phyloP scores from a whole-genome alignment of 2,329 filamentous ascomycete species.

The Anthostomella pinea region DNA sequence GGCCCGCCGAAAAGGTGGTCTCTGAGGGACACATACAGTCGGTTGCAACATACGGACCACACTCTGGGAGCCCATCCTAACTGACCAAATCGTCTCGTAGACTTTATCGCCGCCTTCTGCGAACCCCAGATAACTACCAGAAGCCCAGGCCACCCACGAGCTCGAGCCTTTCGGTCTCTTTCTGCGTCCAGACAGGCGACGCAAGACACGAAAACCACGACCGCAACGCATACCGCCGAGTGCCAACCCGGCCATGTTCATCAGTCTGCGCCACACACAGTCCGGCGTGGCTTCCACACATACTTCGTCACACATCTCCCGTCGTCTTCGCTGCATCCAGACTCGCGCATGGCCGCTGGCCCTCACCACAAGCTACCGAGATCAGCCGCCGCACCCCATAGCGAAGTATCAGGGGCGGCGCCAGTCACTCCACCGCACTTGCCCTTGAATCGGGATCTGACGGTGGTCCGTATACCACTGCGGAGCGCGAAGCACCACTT shows the following conservation, averaged over 20 bases:
- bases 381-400: slow-evolving; percentile 78
- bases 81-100: too few relatives aligned
- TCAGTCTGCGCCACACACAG: slow-evolving; percentile 9
- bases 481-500: slow-evolving; percentile 96
- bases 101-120: too few relatives aligned
- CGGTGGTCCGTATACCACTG: slow-evolving; percentile 90
- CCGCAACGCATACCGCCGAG: slow-evolving; percentile 6
- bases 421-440: slow-evolving; percentile 60
- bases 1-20: too few relatives aligned
- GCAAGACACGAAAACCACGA: slow-evolving; percentile 6
- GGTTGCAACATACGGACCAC: too few relatives aligned
- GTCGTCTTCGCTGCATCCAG: slow-evolving; percentile 87
- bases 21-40: too few relatives aligned
- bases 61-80: too few relatives aligned
- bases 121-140: too few relatives aligned
- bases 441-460: slow-evolving; percentile 69
- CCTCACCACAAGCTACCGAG: slow-evolving; percentile 84
- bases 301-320: slow-evolving; percentile 97
- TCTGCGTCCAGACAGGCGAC: too few relatives aligned
- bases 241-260: slow-evolving; percentile 4
- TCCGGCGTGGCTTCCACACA: slow-evolving; percentile 71
- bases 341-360: slow-evolving; percentile 62
- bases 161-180: too few relatives aligned
- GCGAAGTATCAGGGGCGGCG: slow-evolving; percentile 48
- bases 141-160: too few relatives aligned